phyloP scores from a whole-genome alignment of 352 stramenopile genomes.

The Phytophthora litchii region DNA sequence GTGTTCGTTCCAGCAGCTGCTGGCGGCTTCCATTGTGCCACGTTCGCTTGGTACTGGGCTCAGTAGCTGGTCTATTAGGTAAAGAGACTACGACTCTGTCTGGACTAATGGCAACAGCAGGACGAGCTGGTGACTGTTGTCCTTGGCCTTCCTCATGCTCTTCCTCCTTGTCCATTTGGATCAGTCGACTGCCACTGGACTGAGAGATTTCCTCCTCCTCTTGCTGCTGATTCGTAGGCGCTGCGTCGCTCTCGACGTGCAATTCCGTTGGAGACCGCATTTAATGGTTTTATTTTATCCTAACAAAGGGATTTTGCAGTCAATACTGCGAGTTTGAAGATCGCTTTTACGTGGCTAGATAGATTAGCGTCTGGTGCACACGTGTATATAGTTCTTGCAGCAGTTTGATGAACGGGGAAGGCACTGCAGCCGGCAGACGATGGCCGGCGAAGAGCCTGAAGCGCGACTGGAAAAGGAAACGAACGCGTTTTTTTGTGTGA shows the following conservation, averaged over 20 bases:
- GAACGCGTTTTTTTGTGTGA: conserved; percentile 21
- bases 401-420: not conserved
- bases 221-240: conserved; percentile 22
- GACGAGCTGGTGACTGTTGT: not conserved
- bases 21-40: conserved; percentile 17
- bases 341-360: conserved; percentile 1
- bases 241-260: not conserved
- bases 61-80: not conserved
- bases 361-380: not conserved
- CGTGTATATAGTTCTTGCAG: not conserved
- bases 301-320: not conserved
- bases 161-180: conserved; percentile 21
- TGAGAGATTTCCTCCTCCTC: conserved; percentile 1
- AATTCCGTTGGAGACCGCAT: conserved; percentile 3
- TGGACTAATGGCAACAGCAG: conserved; percentile 2
- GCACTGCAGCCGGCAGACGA: conserved; percentile 1
- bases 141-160: conserved; percentile 7
- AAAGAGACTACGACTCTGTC: not conserved
- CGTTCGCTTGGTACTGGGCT: conserved; percentile 7
- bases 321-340: not conserved
- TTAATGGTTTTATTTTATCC: not conserved
- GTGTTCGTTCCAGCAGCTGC: conserved; percentile 21
- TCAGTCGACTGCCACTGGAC: not conserved
- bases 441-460: not conserved
- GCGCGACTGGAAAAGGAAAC: conserved; percentile 30